Evolutionary conservation across 2,329 filamentous ascomycete species (phyloP).

Genomic region (Aplosporella prunicola): DNA sequence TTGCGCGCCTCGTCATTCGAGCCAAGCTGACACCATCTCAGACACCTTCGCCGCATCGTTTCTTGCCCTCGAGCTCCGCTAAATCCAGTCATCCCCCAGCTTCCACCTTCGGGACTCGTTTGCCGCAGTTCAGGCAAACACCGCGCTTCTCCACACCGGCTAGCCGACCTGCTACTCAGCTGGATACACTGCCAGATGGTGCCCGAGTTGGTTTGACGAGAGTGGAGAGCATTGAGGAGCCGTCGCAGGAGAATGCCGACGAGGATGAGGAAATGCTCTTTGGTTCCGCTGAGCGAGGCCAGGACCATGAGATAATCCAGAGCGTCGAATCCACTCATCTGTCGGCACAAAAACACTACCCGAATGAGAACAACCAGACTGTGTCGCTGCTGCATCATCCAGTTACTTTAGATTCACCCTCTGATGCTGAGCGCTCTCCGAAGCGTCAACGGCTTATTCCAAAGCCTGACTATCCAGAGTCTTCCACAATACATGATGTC

Average conservation of each 20-base stretch:
- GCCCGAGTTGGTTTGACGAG: slow-evolving; percentile 17
- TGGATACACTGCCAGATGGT: slow-evolving; percentile 10
- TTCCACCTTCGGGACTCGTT: too few species aligned
- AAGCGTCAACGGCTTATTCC: slow-evolving; percentile 1
- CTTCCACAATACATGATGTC: neutral
- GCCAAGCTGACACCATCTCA: too few species aligned
- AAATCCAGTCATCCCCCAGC: slow-evolving; percentile 10
- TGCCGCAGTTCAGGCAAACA: slow-evolving; percentile 20
- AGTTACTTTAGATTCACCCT: too few species aligned
- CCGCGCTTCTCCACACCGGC: slow-evolving; percentile 24
- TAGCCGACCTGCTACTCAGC: neutral
- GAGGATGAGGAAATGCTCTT: slow-evolving; percentile 24
- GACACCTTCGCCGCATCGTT: slow-evolving; percentile 5
- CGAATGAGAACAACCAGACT: neutral
- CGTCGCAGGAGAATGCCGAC: slow-evolving; percentile 15
- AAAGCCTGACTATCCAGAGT: neutral
- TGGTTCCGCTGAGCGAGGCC: too few species aligned
- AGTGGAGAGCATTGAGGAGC: slow-evolving; percentile 27
- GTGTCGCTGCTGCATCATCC: too few species aligned
- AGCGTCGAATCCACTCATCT: neutral
- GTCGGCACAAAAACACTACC: neutral
- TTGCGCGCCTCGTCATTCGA: neutral
- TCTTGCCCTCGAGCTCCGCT: slow-evolving; percentile 12
- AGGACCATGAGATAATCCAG: neutral
- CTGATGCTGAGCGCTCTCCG: neutral